Percentiles rank a stretch among this genome's conserved stretches.
Evolutionary conservation across 139 green algal genomes (phyloP).

Genomic region (Chlorella sp.): DNA sequence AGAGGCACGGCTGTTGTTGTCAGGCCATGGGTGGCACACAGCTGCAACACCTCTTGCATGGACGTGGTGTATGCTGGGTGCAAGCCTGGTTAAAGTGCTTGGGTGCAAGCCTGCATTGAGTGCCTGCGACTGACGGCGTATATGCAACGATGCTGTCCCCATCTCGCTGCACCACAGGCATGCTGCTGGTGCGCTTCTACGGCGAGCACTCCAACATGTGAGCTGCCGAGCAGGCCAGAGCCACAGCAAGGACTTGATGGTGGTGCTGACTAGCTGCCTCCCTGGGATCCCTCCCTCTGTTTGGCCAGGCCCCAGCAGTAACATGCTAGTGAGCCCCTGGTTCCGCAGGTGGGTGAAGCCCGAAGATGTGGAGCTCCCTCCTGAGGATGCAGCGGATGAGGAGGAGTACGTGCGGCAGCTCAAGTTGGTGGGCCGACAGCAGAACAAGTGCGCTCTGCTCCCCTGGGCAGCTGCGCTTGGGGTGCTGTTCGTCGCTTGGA

Average conservation of each 20-base stretch:
- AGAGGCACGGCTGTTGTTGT: not conserved
- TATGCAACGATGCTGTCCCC: not conserved
- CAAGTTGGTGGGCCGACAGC: slow-evolving; percentile 26
- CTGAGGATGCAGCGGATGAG: not conserved
- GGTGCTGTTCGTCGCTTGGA: not conserved
- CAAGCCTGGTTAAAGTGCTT: not conserved
- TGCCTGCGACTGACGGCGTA: not conserved
- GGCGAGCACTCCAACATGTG: slow-evolving; percentile 64
- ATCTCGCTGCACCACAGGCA: slow-evolving; percentile 16
- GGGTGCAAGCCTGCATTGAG: not conserved
- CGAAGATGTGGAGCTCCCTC: slow-evolving; percentile 25
- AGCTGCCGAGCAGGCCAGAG: no score
- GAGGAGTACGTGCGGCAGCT: slow-evolving; percentile 17
- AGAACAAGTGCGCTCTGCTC: slow-evolving; percentile 38
- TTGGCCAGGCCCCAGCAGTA: no score
- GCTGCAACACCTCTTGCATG: no score
- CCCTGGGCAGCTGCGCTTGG: no score
- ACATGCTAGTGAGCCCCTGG: no score
- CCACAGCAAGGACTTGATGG: no score
- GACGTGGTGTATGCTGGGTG: no score
- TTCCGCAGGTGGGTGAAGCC: slow-evolving; percentile 38
- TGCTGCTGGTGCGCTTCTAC: slow-evolving; percentile 68
- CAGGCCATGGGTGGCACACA: no score
- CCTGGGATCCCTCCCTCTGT: no score
- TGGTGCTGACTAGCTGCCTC: no score